phyloP scores from a whole-genome alignment of 1,284 basidiomycete species.

The Marasmius oreades region DNA sequence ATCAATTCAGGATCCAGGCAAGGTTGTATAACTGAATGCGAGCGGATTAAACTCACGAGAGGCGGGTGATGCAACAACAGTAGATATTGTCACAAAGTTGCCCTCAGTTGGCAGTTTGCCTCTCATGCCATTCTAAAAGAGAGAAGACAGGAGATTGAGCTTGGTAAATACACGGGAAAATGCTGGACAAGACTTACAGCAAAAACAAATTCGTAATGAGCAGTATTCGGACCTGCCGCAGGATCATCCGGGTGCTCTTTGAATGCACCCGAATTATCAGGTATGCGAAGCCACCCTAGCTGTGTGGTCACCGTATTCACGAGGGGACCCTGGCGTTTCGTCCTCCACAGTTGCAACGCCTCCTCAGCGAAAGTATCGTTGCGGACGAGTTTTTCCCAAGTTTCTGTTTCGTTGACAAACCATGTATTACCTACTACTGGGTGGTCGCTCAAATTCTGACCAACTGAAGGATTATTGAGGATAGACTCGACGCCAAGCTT shows the following conservation, averaged over 20 bases:
- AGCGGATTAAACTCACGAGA: not conserved
- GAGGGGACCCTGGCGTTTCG: slow-evolving; percentile 18
- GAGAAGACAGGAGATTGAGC: no score
- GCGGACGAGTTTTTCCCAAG: slow-evolving; percentile 18
- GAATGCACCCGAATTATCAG: slow-evolving; percentile 14
- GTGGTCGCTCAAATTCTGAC: slow-evolving; percentile 35
- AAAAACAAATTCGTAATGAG: slow-evolving; percentile 15
- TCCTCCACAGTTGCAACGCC: slow-evolving; percentile 18
- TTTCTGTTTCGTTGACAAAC: slow-evolving; percentile 19
- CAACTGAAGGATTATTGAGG: slow-evolving; percentile 27
- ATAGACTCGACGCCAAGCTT: slow-evolving; percentile 23
- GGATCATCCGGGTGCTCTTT: slow-evolving; percentile 17
- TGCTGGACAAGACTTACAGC: no score
- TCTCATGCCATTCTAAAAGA: not conserved
- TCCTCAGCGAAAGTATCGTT: slow-evolving; percentile 15
- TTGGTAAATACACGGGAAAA: no score
- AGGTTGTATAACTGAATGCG: not conserved
- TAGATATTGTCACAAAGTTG: not conserved
- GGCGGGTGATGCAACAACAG: not conserved
- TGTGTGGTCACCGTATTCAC: slow-evolving; percentile 17
- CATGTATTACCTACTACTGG: slow-evolving; percentile 20
- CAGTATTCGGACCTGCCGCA: slow-evolving; percentile 12
- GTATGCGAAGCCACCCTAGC: slow-evolving; percentile 21
- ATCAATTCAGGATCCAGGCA: not conserved
- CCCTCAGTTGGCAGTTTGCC: not conserved